Percentiles rank a stretch among this genome's conserved stretches.
Conservation (phyloP, 2,329 filamentous ascomycete genomes). For the Fonsecaea pedrosoi region DNA sequence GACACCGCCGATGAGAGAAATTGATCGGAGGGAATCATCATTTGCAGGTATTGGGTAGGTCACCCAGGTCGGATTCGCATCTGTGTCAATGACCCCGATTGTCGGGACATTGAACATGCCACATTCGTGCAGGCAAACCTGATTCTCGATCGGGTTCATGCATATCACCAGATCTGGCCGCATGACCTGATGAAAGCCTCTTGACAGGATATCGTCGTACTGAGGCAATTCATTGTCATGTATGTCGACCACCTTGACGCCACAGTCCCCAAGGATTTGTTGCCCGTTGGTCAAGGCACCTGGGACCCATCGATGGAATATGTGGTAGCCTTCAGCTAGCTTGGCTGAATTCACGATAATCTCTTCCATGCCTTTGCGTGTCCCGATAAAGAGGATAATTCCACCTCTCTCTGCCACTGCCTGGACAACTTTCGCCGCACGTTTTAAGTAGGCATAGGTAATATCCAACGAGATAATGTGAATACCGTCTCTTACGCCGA, state of each 20-base stretch:
- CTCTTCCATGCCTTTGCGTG: slow-evolving; percentile 78
- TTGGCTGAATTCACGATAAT: slow-evolving; percentile 81
- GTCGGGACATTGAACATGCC: slow-evolving; percentile 86
- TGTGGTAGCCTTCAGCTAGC: slow-evolving; percentile 78
- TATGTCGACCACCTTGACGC: slow-evolving; percentile 77
- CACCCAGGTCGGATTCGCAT: slow-evolving; percentile 89
- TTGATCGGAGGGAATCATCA: slow-evolving; percentile 88
- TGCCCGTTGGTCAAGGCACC: slow-evolving; percentile 92
- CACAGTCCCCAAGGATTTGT: slow-evolving; percentile 76
- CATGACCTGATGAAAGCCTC: slow-evolving; percentile 69
- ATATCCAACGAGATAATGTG: slow-evolving; percentile 93
- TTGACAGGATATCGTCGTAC: slow-evolving; percentile 65
- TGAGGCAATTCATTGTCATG: slow-evolving; percentile 68
- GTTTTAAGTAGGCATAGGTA: slow-evolving; percentile 86
- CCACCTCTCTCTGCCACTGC: slow-evolving; percentile 84
- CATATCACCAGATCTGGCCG: slow-evolving; percentile 91
- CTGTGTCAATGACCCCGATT: slow-evolving; percentile 92
- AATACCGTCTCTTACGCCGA: slow-evolving; percentile 82
- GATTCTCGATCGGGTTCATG: slow-evolving; percentile 92
- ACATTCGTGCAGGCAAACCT: slow-evolving; percentile 88
- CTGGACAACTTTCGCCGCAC: slow-evolving; percentile 89
- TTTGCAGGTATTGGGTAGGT: slow-evolving; percentile 97
- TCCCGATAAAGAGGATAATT: slow-evolving; percentile 89
- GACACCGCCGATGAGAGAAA: slow-evolving; percentile 81
- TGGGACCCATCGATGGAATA: slow-evolving; percentile 92